Conservation (phyloP, 805 yeast species). For the Starmerella apicola region DNA sequence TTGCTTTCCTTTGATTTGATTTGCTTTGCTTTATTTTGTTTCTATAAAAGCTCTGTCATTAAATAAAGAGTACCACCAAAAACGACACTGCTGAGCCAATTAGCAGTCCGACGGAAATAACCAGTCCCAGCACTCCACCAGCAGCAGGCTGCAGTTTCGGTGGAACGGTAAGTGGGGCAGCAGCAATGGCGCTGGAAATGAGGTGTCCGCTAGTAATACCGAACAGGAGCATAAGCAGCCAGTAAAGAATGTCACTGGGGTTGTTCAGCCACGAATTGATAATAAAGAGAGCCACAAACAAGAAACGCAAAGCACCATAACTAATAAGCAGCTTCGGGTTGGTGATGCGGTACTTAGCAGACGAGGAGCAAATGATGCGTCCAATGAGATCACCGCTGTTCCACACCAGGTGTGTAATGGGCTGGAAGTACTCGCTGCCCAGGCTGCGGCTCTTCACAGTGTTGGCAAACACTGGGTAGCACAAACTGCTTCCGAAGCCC, state of each 20-base stretch:
- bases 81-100: constrained; percentile 71
- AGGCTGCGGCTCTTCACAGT: constrained; percentile 41
- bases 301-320: constrained; percentile 42
- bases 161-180: constrained; percentile 46
- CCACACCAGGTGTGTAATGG: constrained; percentile 75
- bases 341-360: constrained; percentile 30
- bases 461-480: constrained; percentile 86
- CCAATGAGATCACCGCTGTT: constrained; percentile 80
- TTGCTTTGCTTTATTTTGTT: no score
- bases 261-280: constrained; percentile 46
- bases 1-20: no score
- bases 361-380: constrained; percentile 48
- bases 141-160: constrained; percentile 78
- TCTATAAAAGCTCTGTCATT: no score
- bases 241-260: constrained; percentile 36
- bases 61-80: constrained; percentile 28
- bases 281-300: constrained; percentile 61
- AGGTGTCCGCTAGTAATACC: constrained; percentile 85
- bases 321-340: constrained; percentile 35
- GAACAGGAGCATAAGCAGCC: constrained; percentile 58
- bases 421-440: constrained; percentile 41
- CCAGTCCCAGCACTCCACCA: constrained; percentile 80
- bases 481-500: constrained; percentile 60
- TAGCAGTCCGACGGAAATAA: constrained; percentile 66
- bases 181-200: constrained; percentile 68